These are phyloP conservation scores for Vicia sativa DNA, from an alignment of 306 rosid genomes.

Conservation along the genomic window DNA sequence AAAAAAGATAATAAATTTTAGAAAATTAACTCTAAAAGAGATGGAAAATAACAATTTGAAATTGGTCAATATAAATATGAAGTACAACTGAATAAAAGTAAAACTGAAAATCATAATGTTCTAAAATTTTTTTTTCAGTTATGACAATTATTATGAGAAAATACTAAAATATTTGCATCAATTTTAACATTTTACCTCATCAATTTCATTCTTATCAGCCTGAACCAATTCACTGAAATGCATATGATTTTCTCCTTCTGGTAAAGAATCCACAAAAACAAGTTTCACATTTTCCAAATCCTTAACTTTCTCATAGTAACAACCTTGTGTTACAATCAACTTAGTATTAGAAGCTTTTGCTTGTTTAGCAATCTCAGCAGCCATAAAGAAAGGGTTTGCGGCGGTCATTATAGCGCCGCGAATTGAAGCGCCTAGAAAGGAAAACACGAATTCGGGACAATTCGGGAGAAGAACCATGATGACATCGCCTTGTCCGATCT, in stretches of 20 bases:
- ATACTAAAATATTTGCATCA: not conserved
- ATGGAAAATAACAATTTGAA: no score
- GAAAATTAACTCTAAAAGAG: no score
- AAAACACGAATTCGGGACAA: conserved; percentile 62
- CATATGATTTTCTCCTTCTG: conserved; percentile 19
- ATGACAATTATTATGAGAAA: no score
- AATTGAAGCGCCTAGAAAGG: conserved; percentile 69
- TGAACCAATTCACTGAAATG: conserved; percentile 49
- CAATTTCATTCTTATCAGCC: conserved; percentile 44
- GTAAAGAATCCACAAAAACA: conserved; percentile 44
- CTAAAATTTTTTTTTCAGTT: no score
- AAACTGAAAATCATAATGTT: no score
- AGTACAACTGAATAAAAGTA: no score
- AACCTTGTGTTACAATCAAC: conserved; percentile 54
- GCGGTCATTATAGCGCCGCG: conserved; percentile 66
- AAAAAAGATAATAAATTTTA: no score
- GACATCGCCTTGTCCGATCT: conserved; percentile 60
- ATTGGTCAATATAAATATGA: no score
- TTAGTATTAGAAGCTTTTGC: conserved; percentile 49
- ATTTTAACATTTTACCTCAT: conserved; percentile 36
- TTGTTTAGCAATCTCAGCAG: conserved; percentile 64
- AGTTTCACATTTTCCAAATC: conserved; percentile 39
- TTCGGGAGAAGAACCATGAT: conserved; percentile 85
- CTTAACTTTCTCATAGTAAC: conserved; percentile 51
- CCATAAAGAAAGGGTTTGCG: conserved; percentile 65